Conservation (phyloP, 1,284 basidiomycete species). For the Cystobasidium pallidum region DNA sequence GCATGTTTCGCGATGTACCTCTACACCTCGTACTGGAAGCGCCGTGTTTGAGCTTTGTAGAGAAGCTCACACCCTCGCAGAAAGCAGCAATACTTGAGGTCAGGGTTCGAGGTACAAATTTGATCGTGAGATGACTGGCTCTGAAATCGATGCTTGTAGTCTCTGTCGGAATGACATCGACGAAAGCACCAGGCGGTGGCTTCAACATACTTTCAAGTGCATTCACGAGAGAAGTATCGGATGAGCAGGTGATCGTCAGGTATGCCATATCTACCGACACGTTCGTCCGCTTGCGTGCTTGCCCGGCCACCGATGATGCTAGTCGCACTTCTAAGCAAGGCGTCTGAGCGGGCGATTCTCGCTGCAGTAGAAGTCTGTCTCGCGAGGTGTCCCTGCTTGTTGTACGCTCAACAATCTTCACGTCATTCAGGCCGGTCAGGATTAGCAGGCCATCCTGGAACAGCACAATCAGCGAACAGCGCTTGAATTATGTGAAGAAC, state of each 20-base stretch:
- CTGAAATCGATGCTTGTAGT: conserved; percentile 71
- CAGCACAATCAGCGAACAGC: not conserved
- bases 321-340: not conserved
- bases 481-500: not conserved
- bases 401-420: not conserved
- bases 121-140: conserved; percentile 71
- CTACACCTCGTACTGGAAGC: conserved; percentile 63
- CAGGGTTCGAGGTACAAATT: conserved; percentile 65
- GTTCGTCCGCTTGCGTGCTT: conserved; percentile 75
- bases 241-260: conserved; percentile 67
- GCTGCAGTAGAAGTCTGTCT: not conserved
- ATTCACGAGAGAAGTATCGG: conserved; percentile 68
- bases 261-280: conserved; percentile 69
- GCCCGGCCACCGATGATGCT: conserved; percentile 62
- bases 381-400: not conserved
- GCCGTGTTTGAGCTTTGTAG: conserved; percentile 71
- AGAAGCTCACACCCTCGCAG: conserved; percentile 68
- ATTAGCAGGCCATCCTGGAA: not conserved
- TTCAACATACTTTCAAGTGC: conserved; percentile 73
- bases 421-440: not conserved
- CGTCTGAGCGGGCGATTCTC: not conserved
- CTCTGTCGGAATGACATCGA: conserved; percentile 88
- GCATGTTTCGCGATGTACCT: conserved; percentile 62
- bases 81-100: conserved; percentile 70
- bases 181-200: conserved; percentile 74